Base-by-base conservation (phyloP, 2,329 filamentous ascomycete genomes). In the Scortechinia acanthostroma region DNA sequence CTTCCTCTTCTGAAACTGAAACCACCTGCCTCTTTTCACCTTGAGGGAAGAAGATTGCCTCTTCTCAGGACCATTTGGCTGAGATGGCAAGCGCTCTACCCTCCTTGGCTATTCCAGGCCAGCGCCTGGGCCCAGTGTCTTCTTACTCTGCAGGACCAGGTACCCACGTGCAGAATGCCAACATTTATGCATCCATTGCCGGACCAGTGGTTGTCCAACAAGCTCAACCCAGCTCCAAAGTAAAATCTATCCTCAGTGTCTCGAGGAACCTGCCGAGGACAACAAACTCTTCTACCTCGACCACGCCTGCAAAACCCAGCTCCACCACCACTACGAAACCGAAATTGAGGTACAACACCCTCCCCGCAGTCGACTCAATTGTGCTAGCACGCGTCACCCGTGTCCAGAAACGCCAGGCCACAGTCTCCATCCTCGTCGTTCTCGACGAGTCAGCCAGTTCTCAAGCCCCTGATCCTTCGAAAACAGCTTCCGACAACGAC, bases 371-470 rank as follows among this genome's bases (percentile, higher is more conserved):
- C 6, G 35, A 40, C 10, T 40, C 35, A 6, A 19, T 40, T 19
- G 35, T 40, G 13, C 35, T 40, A 6, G 35, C 35, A 6, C 35
- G 35, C 10, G 35, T 40, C 10, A 40, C 35, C 14, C 35, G 35
- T 13, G 35, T 40, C 6, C 35, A 40, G 17, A 40, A 40, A 40
- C 10, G 35, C 10, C 35, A 40, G 17, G 35, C 20, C 6, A 17
- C 35, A 6, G 35, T 40, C 10, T 40, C 35, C 17, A 40, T 40
- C 17, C 35, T 40, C 35, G 35, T 40, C 17, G 35, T 40, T 13
- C 17, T 40, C 6, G 35, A 40, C 35, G 35, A 40, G 20, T 6
- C 17, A 6, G 14, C 35, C 10, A 19, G 10, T 6, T 19, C 35
- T 13, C 10, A 40, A 6, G 10, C 20, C 6, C n/a, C 25, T 10